Base-by-base conservation (phyloP, 106 monocot genomes). In the Phalaenopsis equestris region DNA sequence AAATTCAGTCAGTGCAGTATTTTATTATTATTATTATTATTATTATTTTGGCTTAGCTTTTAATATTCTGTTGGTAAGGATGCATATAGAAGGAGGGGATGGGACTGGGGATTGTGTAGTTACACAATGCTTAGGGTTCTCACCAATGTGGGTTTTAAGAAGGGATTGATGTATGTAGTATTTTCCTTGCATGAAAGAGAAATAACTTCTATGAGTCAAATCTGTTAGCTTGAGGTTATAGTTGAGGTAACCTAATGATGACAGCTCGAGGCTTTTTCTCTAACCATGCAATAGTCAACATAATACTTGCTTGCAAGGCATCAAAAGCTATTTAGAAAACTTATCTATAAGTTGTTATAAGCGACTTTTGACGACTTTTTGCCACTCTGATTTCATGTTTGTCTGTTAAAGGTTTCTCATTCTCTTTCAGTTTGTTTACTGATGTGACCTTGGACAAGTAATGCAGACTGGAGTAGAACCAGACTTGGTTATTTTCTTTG, bases 401-500 rank as follows among this genome's bases (percentile, higher is more conserved):
- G 21, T 65, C 23, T 65, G 14, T 65, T 8, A 65, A 65, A 65
- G 10, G 64, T 70, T 41, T 70, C 38, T 15, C 12, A 2, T 39
- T 70, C 36, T 18, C 19, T 74, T 74, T 43, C 74, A 74, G 1
- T 74, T 4, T 74, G 16, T 61, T 61, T 61, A 6, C 30, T 70
- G n/a, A 7, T 74, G n/a, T 74, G n/a, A 36, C 8, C 16, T 56
- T 75, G 30, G 42, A 18, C 56, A 39, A 55, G 38, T 78, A 14
- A 39, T 90, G 88, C 82, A 99, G 98, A 55, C 90, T 73, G 94
- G 93, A 76, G 75, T 80, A 24, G 94, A 95, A 82, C 98, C 98
- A 79, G 83, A 94, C 79, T 67, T 99, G 80, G 94, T 99, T 73
- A 82, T 99, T 79, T 90, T 91, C 84, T 95, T 95, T 82, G 91